Conservation (phyloP, 306 rosid genomes). For the Corylus americana region DNA sequence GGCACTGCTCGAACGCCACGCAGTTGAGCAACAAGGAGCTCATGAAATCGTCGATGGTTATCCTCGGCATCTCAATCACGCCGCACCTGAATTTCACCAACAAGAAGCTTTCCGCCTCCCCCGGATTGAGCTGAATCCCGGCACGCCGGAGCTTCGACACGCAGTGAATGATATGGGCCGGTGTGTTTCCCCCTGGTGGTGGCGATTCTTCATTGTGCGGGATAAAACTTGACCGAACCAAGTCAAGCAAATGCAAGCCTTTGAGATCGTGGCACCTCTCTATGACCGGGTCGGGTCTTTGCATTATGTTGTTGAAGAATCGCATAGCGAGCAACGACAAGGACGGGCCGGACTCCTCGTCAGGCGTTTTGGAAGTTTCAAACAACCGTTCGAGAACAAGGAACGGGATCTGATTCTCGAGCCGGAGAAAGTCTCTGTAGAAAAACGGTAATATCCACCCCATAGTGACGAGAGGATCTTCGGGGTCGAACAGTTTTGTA, state of each 20-base stretch:
- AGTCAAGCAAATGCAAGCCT: conserved; percentile 37
- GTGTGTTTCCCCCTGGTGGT: neutral
- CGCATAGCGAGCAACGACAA: neutral
- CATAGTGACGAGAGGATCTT: neutral
- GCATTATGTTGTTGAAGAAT: neutral
- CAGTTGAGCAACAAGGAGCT: conserved; percentile 38
- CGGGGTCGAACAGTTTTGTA: neutral
- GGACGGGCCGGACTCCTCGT: neutral
- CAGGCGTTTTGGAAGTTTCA: neutral
- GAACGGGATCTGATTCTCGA: conserved; percentile 1
- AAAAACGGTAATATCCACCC: neutral
- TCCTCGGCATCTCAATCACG: conserved; percentile 34
- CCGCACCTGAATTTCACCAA: conserved; percentile 31
- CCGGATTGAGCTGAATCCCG: conserved; percentile 22
- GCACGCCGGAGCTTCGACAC: conserved; percentile 44
- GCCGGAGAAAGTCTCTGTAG: conserved; percentile 6
- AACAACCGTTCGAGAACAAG: neutral
- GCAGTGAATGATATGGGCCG: conserved; percentile 40
- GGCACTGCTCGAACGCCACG: conserved; percentile 51
- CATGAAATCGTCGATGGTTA: conserved; percentile 47
- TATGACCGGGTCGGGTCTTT: neutral
- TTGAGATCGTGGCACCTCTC: neutral
- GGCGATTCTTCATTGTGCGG: conserved; percentile 14
- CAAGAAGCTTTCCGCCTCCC: conserved; percentile 32
- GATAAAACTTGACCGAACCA: conserved; percentile 34